Evolutionary conservation across 208 protist genomes (phyloP), one percentile per base, ranked within the genome.

Genomic region (Wallacemonas sp.): DNA sequence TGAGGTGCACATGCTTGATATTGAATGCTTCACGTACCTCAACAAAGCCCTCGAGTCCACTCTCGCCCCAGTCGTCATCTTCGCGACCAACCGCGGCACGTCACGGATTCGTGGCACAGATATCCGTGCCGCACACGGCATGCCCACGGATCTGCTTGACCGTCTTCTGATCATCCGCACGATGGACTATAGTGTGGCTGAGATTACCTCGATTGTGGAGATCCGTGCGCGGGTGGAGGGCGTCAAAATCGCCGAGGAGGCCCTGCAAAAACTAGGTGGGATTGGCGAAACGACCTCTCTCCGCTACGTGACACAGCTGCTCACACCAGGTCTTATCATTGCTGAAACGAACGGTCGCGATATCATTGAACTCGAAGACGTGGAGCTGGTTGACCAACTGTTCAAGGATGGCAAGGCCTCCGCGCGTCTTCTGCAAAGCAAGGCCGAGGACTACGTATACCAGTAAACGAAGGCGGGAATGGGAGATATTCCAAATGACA

Each of bases 1-100:
- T 78, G 99, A 99, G 84, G 98, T 99, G 36, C 99, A 99, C 82
- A 99, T 99, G 98, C 91, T 99, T 2, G 99, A 99, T 80, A 98
- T 99, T 66, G 99, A 99, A 85, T 99, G 99, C 86, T 99, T 99
- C 86, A 99, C 98, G 8, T 99, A 98, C 77, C 85, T 99, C 0
- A 99, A 99, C 87, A 97, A 99, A 51, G 99, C 99, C 12, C 84
- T 99, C 2, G 99, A 99, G 75, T 99, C 97, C 1, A 97, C 95
- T 0, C 81, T 99, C 3, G 98, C 99, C 19, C 99, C 99, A 24
- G 99, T 99, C 47, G 98, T 99, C 41, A 98, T 99, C 63, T 99
- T 99, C 72, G 99, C 99, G 34, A 99, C 99, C 42, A 99, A 99
- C 79, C 74, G 99, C 47, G 99, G 99, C 15, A 95, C 97, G 45